Percentiles rank a stretch among this genome's conserved stretches.
phyloP scores from a whole-genome alignment of 108 stramenopile genomes.

The Cyclostephanos invisitatus region DNA sequence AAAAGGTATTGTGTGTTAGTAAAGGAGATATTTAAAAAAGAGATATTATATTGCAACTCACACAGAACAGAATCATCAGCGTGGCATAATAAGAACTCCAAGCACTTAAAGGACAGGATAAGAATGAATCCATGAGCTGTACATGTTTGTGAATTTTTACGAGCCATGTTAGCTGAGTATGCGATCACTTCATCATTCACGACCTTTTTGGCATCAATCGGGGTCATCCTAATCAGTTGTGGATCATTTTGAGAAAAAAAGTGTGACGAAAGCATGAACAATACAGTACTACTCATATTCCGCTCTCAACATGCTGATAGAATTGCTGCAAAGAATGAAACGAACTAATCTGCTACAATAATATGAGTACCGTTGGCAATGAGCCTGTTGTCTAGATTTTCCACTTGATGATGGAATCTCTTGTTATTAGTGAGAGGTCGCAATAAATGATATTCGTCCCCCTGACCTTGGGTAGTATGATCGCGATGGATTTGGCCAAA shows the following conservation, averaged over 20 bases:
- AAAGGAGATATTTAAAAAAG: neutral
- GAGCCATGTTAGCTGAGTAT: neutral
- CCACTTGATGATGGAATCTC: slow-evolving; percentile 12
- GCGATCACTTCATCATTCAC: neutral
- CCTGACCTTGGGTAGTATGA: slow-evolving; percentile 11
- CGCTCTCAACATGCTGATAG: slow-evolving; percentile 13
- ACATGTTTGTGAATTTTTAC: slow-evolving; percentile 6
- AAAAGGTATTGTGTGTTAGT: neutral
- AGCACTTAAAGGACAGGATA: neutral
- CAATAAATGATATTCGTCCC: slow-evolving; percentile 6
- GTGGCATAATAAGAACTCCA: slow-evolving; percentile 4
- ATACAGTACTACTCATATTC: neutral
- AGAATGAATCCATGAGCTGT: slow-evolving; percentile 6
- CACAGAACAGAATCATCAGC: slow-evolving; percentile 15
- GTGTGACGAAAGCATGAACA: neutral
- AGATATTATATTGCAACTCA: neutral
- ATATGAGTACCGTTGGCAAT: slow-evolving; percentile 6
- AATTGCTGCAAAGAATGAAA: slow-evolving; percentile 1
- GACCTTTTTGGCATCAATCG: neutral
- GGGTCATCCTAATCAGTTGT: slow-evolving; percentile 5
- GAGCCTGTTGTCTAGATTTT: neutral
- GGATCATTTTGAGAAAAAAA: neutral
- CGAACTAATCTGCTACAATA: neutral
- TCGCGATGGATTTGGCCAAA: slow-evolving; percentile 4
- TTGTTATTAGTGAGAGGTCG: neutral